Conservation (phyloP, 768 basidiomycete species). For the Coprinopsis strossmayeri region DNA sequence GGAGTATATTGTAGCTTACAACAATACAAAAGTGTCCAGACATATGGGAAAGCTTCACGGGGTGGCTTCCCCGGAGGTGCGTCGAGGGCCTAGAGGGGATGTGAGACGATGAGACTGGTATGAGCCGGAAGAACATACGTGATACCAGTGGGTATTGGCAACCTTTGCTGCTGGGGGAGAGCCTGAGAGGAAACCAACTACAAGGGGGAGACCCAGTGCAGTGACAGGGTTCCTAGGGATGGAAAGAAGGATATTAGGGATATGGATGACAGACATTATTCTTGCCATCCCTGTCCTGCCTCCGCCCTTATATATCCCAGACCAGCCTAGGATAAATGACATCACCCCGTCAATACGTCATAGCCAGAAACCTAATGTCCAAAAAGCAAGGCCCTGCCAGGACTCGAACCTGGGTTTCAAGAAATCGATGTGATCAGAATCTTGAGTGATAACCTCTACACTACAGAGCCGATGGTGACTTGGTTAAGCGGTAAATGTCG, state of each 20-base stretch:
- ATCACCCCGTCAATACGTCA: slow-evolving; percentile 13
- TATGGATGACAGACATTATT: slow-evolving; percentile 28
- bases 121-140: slow-evolving; percentile 27
- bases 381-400: slow-evolving; percentile 26
- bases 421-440: slow-evolving; percentile 26
- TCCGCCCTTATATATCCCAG: too few relatives aligned
- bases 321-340: too few relatives aligned
- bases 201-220: slow-evolving; percentile 54
- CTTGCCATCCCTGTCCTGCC: too few relatives aligned
- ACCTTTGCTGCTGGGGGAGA: slow-evolving; percentile 37
- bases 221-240: slow-evolving; percentile 51
- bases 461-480: slow-evolving; percentile 21
- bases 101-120: not conserved
- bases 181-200: slow-evolving; percentile 48
- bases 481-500: too few relatives aligned
- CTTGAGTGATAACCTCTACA: slow-evolving; percentile 33
- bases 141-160: slow-evolving; percentile 51
- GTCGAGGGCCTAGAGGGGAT: slow-evolving; percentile 32
- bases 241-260: slow-evolving; percentile 45
- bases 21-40: slow-evolving; percentile 47
- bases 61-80: slow-evolving; percentile 49
- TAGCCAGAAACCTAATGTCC: slow-evolving; percentile 8
- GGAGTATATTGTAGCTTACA: slow-evolving; percentile 15
- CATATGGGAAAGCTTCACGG: slow-evolving; percentile 48
- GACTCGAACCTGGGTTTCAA: slow-evolving; percentile 33